A percentile compares a stretch with the other conserved stretches of the same genome.
phyloP scores from a whole-genome alignment of 2,329 filamentous ascomycete genomes.

The Talaromyces amestolkiae region DNA sequence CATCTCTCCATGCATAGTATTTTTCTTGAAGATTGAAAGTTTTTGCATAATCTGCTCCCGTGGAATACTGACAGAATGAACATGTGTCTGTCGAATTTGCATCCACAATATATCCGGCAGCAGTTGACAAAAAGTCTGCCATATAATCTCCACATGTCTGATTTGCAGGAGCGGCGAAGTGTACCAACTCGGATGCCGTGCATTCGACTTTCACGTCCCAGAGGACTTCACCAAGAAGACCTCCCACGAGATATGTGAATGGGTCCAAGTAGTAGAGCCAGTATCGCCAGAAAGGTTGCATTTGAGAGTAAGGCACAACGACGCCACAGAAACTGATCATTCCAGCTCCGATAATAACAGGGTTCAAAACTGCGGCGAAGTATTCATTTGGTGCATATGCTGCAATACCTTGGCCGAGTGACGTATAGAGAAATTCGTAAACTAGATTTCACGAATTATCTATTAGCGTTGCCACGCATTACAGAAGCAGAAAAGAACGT shows the following conservation, averaged over 20 bases:
- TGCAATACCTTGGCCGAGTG: slow-evolving; percentile 49
- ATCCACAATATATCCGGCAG: slow-evolving; percentile 33
- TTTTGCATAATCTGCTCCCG: slow-evolving; percentile 35
- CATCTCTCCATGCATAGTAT: too few species aligned
- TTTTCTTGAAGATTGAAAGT: slow-evolving; percentile 22
- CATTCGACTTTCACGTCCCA: slow-evolving; percentile 43
- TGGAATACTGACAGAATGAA: slow-evolving; percentile 33
- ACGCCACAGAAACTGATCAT: slow-evolving; percentile 42
- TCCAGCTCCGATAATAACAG: slow-evolving; percentile 51
- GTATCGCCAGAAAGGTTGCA: slow-evolving; percentile 44
- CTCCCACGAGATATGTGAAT: slow-evolving; percentile 44
- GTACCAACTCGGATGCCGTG: slow-evolving; percentile 31
- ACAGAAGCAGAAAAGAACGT: slow-evolving; percentile 6
- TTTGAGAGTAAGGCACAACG: slow-evolving; percentile 37
- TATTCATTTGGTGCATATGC: slow-evolving; percentile 62
- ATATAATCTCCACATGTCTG: slow-evolving; percentile 28
- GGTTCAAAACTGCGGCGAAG: slow-evolving; percentile 59
- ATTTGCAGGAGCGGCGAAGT: slow-evolving; percentile 26
- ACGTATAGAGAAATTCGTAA: slow-evolving; percentile 45
- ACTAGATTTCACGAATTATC: slow-evolving; percentile 26
- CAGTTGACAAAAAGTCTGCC: slow-evolving; percentile 30
- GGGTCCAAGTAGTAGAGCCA: slow-evolving; percentile 48
- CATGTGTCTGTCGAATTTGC: slow-evolving; percentile 28
- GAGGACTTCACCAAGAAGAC: slow-evolving; percentile 36
- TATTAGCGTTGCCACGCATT: not conserved